Evolutionary conservation across 768 basidiomycete species (phyloP), one percentile per base, ranked within the genome.

Genomic region (Tephrocybe sp.): DNA sequence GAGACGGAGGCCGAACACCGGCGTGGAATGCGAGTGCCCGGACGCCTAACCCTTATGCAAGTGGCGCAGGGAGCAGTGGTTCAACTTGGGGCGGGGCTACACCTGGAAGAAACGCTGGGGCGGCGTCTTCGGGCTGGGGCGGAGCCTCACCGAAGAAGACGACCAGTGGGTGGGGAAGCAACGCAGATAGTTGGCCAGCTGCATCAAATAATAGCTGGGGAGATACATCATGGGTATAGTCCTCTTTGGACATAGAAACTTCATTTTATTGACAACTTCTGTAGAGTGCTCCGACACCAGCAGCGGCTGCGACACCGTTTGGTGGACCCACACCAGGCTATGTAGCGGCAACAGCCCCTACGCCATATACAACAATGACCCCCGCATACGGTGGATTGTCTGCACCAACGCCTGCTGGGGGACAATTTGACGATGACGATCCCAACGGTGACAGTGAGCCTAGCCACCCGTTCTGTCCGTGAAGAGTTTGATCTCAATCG

Each of bases 1-100:
- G 69, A 26, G 78, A 78, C 36, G 77, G 84, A 15, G 76, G 83
- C 27, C 74, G 77, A 49, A 90, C 89, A 6, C 88, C 89, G 0
- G 86, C 84, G 13, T 86, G 84, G 78, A 78, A 73, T 52, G 76
- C 76, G 7, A 70, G 72, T 34, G 79, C 82, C 24, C 70, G 80
- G 47, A 89, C 89, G 2, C 87, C 89, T 4, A 90, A 89, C 63
- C 86, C 87, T 1, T 86, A 89, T 51, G 64, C 72, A 13, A 64
- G 64, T 41, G 68, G 69, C 31, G 72, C 75, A 27, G 71, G 78
- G 9, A 71, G 71, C 53, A 80, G 78, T 24, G 73, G 78, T 52
- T 60, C 67, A 15, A 64, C 60, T 36, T 66, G 68, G 41, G 66
- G 69, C 19, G 59, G 63, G 31, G 62, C 57, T 15, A 69, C 65